Conservation (phyloP, 352 stramenopile species). For the Pseudoperonospora humuli region DNA sequence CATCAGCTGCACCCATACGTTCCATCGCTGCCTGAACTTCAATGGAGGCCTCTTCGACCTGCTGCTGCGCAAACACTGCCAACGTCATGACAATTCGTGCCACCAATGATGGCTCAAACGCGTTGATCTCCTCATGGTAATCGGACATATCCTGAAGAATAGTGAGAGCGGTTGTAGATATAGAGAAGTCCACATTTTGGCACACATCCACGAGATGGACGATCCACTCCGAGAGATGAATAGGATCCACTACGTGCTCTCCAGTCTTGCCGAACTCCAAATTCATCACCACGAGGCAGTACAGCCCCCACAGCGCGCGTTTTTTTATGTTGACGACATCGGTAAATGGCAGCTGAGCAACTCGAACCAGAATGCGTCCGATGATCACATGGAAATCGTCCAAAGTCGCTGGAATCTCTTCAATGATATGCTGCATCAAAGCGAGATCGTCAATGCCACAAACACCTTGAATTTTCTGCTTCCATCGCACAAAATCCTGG, state of each 20-base stretch:
- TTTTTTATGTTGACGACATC: conserved; percentile 78
- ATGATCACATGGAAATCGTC: conserved; percentile 68
- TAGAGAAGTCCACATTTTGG: conserved; percentile 58
- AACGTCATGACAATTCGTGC: conserved; percentile 85
- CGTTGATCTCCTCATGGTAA: conserved; percentile 64
- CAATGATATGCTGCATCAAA: conserved; percentile 41
- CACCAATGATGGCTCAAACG: conserved; percentile 54
- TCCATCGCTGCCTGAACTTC: conserved; percentile 80
- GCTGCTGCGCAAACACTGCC: conserved; percentile 77
- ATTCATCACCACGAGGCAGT: conserved; percentile 69
- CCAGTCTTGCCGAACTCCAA: conserved; percentile 26
- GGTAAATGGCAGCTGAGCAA: conserved; percentile 62
- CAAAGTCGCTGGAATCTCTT: conserved; percentile 58
- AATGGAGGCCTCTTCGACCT: conserved; percentile 83
- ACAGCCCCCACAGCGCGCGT: conserved; percentile 69
- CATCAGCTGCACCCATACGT: conserved; percentile 22
- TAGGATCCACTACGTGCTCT: conserved; percentile 27
- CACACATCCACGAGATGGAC: conserved; percentile 76
- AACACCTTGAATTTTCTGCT: conserved; percentile 53
- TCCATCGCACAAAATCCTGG: conserved; percentile 77
- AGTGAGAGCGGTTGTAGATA: conserved; percentile 68
- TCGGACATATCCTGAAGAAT: conserved; percentile 77
- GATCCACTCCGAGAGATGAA: conserved; percentile 67
- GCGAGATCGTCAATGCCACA: conserved; percentile 26
- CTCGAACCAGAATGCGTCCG: conserved; percentile 65